Conservation (phyloP, 2,329 filamentous ascomycete genomes). For the Penicillium vulpinum region DNA sequence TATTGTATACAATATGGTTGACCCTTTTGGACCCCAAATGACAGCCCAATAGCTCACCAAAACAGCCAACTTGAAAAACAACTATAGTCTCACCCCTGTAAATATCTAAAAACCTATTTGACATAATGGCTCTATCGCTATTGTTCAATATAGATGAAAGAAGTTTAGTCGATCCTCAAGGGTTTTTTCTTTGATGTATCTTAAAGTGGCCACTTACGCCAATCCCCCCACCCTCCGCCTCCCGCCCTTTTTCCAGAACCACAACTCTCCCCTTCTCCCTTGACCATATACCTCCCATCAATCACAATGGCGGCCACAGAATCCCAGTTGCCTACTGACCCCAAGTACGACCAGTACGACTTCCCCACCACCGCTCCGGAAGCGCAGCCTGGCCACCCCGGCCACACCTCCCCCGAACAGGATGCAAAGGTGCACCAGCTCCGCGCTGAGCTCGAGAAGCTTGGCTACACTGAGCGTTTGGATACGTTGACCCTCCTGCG, state of each 20-base stretch:
- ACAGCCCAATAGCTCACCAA: neutral
- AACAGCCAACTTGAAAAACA: neutral
- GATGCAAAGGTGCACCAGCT: slow-evolving; percentile 88
- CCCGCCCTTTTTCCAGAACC: slow-evolving; percentile 19
- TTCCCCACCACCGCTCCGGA: slow-evolving; percentile 77
- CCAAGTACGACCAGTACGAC: slow-evolving; percentile 96
- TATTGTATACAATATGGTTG: neutral
- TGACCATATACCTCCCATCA: slow-evolving; percentile 12
- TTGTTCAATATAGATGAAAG: neutral
- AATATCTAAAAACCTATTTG: neutral
- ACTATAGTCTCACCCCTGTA: neutral
- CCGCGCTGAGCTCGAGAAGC: slow-evolving; percentile 77
- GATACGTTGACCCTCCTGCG: slow-evolving; percentile 92
- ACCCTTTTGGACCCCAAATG: neutral
- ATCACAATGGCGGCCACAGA: slow-evolving; percentile 34
- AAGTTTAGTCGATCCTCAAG: neutral
- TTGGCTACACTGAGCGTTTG: slow-evolving; percentile 78
- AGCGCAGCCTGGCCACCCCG: slow-evolving; percentile 74
- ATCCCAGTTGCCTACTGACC: slow-evolving; percentile 58
- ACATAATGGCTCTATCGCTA: neutral
- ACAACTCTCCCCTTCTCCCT: slow-evolving; percentile 8
- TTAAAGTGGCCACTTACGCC: slow-evolving; percentile 26
- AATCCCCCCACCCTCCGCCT: slow-evolving; percentile 20
- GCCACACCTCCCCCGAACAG: slow-evolving; percentile 81
- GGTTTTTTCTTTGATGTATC: slow-evolving; percentile 1